Evolutionary conservation across 1,284 basidiomycete genomes (phyloP), one percentile per base, ranked within the genome.

Genomic region (Phellinidium pouzarii): DNA sequence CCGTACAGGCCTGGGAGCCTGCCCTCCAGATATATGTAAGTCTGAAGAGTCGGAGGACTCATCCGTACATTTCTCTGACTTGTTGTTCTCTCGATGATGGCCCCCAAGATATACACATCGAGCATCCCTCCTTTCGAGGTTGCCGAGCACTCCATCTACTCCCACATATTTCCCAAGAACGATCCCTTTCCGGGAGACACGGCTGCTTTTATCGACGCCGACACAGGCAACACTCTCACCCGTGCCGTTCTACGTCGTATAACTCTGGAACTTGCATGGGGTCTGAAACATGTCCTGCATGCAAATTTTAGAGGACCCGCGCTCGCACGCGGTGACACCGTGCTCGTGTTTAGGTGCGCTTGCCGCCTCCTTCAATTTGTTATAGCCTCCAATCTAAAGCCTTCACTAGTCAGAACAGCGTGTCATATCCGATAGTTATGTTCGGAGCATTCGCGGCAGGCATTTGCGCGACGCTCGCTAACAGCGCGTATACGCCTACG

Each of bases 121-220:
- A 41, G 34, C 26, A 56, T 59, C 25, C 62, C 63, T 11, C 51
- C 61, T 11, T 48, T 63, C 41, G 51, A 57, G 19, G 58, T 66
- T 45, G 61, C 61, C 19, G 47, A 61, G 11, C 57, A 61, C 27
- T 66, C 63, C 23, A 58, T 67, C 47, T 64, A 61, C 57, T 59
- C 65, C n/a, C 56, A 62, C 44, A 55, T 66, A 29, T 62, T 65
- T 37, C 52, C 54, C 23, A 58, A 58, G 9, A 54, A 52, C 2
- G 47, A 55, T 42, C 44, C 52, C 12, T 76, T 69, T 58, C 69
- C 72, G 0, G 72, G 63, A 0, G 59, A 66, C 2, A 58, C 66
- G 1, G 73, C 75, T 4, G 85, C 85, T 0, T 87, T 81, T 64
- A 74, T 89, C 50, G 87, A 91, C 59, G 82, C 82, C 0, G 65